Evolutionary conservation across 257 asterid genomes (phyloP).

Genomic region (Solanum microdontum): DNA sequence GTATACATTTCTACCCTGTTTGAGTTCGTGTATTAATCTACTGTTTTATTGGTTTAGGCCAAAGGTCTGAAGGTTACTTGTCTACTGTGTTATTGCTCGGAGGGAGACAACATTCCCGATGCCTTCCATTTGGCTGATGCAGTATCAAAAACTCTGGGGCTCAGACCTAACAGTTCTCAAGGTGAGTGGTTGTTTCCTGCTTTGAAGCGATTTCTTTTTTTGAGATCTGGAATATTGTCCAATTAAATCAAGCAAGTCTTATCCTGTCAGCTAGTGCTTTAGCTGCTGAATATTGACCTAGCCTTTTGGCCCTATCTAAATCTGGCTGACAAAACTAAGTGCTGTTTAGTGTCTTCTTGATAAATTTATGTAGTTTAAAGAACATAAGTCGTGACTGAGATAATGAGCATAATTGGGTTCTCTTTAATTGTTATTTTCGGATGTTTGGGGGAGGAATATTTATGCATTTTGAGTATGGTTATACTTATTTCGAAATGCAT

Average conservation of each 20-base stretch:
- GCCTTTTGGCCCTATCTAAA: not conserved
- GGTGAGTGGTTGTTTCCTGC: conserved; percentile 33
- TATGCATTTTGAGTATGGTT: not conserved
- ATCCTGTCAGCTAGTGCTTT: not conserved
- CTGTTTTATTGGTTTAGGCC: conserved; percentile 37
- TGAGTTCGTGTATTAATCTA: not conserved
- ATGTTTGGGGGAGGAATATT: not conserved
- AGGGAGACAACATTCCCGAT: conserved; percentile 90
- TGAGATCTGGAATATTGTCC: not conserved
- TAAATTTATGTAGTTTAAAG: not conserved
- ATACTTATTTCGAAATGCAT: not conserved
- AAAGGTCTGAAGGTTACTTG: conserved; percentile 86
- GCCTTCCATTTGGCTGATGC: conserved; percentile 89
- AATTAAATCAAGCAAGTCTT: not conserved
- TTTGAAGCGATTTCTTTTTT: not conserved
- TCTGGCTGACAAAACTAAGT: not conserved
- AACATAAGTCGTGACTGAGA: not conserved
- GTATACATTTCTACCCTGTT: not conserved
- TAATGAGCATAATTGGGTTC: not conserved
- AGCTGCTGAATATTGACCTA: not conserved
- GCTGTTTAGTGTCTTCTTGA: not conserved
- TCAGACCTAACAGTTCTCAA: conserved; percentile 23
- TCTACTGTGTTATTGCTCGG: conserved; percentile 89
- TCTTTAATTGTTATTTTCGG: not conserved
- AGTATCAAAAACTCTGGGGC: conserved; percentile 43